A percentile compares a stretch with the other conserved stretches of the same genome.
These are phyloP conservation scores for Phytophthora melonis DNA, from an alignment of 352 stramenopile genomes.

Conservation along the genomic window DNA sequence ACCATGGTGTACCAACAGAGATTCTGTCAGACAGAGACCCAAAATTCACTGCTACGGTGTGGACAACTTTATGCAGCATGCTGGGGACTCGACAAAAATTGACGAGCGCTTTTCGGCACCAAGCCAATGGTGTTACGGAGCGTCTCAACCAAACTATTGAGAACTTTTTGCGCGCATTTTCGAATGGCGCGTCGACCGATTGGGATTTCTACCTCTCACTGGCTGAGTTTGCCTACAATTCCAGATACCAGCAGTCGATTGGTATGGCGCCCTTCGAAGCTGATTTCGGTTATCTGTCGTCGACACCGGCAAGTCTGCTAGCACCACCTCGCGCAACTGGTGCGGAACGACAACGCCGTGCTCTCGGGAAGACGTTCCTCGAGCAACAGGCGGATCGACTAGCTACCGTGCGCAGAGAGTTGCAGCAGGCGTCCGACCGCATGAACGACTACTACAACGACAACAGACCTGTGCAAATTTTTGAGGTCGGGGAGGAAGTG, in stretches of 20 bases:
- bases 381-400: constrained; percentile 6
- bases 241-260: constrained; percentile 14
- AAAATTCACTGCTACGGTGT: constrained; percentile 16
- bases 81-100: no score
- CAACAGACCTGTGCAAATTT: constrained; percentile 16
- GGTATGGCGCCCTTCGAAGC: constrained; percentile 27
- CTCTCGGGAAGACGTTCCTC: constrained; percentile 16
- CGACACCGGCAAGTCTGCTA: constrained; percentile 5
- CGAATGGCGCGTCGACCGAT: constrained; percentile 9
- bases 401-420: neutral
- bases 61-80: constrained; percentile 12
- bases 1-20: no score
- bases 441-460: constrained; percentile 19
- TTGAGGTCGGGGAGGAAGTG: constrained; percentile 15
- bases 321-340: neutral
- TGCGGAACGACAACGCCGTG: neutral
- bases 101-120: no score
- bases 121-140: no score
- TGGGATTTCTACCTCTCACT: constrained; percentile 11
- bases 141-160: no score
- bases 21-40: no score
- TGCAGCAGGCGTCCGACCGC: constrained; percentile 12
- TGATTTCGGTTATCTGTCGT: constrained; percentile 21
- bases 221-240: constrained; percentile 32
- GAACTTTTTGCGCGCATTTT: neutral